Conservation (phyloP, 371 early-diverging fungal species). For the Mucor irregularis region DNA sequence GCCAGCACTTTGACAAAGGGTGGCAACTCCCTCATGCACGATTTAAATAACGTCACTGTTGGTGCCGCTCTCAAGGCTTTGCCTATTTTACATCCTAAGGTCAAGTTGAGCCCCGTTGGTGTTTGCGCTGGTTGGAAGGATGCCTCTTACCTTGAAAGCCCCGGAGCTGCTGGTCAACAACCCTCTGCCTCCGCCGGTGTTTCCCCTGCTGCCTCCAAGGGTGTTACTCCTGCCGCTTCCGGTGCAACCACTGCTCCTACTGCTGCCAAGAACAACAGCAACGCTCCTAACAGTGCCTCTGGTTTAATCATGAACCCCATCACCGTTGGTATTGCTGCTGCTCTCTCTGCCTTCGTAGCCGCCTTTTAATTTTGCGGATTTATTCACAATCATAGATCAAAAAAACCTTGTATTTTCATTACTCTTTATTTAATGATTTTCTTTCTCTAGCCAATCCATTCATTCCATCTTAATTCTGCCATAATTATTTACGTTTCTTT, state of each 20-base stretch:
- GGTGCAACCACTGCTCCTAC: slow-evolving; percentile 2
- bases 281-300: neutral
- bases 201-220: slow-evolving; percentile 14
- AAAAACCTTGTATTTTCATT: too few species aligned
- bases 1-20: slow-evolving; percentile 43
- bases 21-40: slow-evolving; percentile 58
- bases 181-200: slow-evolving; percentile 16
- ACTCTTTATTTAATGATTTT: too few species aligned
- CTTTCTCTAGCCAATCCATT: too few species aligned
- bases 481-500: too few species aligned
- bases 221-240: neutral
- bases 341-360: slow-evolving; percentile 2
- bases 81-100: slow-evolving; percentile 44
- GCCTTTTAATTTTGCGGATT: neutral
- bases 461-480: too few species aligned
- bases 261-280: slow-evolving; percentile 7
- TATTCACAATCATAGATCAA: too few species aligned
- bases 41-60: slow-evolving; percentile 53
- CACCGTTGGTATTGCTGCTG: slow-evolving; percentile 1
- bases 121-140: slow-evolving; percentile 34
- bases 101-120: slow-evolving; percentile 43
- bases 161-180: neutral
- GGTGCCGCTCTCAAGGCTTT: slow-evolving; percentile 62
- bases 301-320: neutral
- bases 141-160: slow-evolving; percentile 35